These are phyloP conservation scores for Xanthoceras sorbifolium DNA, from an alignment of 345 rosid species.

Conservation along the genomic window DNA sequence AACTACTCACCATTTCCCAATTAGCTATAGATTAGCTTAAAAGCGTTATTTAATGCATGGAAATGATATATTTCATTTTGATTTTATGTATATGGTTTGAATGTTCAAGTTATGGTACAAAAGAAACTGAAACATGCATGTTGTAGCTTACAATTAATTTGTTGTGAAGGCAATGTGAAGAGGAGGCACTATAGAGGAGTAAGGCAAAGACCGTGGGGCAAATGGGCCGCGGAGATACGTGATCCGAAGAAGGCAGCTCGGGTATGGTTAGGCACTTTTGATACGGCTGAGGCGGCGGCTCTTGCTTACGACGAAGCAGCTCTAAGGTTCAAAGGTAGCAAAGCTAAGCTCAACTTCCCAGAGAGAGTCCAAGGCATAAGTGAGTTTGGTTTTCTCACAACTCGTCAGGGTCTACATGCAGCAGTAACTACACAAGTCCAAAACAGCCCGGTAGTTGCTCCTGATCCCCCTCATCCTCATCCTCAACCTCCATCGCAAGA, in stretches of 20 bases:
- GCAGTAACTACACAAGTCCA: not conserved
- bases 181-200: slow-evolving; percentile 57
- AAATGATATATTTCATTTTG: not conserved
- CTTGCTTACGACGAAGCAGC: slow-evolving; percentile 84
- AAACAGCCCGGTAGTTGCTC: not conserved
- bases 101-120: not conserved
- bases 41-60: not conserved
- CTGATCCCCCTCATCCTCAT: slow-evolving; percentile 8
- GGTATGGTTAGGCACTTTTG: slow-evolving; percentile 74
- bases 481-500: slow-evolving; percentile 9
- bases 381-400: slow-evolving; percentile 30
- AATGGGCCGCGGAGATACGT: slow-evolving; percentile 55
- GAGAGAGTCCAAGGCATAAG: slow-evolving; percentile 57
- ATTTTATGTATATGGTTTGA: not conserved
- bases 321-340: slow-evolving; percentile 80
- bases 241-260: slow-evolving; percentile 59
- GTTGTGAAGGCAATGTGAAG: slow-evolving; percentile 29
- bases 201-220: slow-evolving; percentile 63
- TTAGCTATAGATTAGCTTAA: no score
- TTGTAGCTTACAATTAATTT: not conserved
- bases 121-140: not conserved
- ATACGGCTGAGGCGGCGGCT: slow-evolving; percentile 78
- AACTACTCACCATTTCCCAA: not conserved
- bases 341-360: slow-evolving; percentile 83
- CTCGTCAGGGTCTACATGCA: slow-evolving; percentile 1